These are phyloP conservation scores for Lolium multiflorum DNA, from an alignment of 176 grass and related monocot genomes.

Conservation along the genomic window DNA sequence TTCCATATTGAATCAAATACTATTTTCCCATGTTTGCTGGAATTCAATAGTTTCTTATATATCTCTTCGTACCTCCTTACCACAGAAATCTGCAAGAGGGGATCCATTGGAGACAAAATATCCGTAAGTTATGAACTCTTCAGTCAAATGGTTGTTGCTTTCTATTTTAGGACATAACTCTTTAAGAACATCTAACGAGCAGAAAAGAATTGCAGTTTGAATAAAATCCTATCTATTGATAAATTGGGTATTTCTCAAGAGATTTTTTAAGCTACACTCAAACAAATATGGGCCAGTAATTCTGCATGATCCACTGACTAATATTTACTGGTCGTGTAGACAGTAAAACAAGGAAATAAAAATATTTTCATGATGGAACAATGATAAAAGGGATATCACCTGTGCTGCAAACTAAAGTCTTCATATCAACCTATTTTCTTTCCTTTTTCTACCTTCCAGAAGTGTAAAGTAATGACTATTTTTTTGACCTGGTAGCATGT, in stretches of 20 bases:
- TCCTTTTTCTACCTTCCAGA: neutral
- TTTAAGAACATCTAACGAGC: neutral
- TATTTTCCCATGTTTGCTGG: neutral
- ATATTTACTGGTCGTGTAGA: neutral
- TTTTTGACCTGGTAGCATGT: neutral
- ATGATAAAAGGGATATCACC: neutral
- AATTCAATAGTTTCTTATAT: neutral
- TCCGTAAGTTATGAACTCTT: constrained; percentile 70
- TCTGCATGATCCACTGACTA: neutral
- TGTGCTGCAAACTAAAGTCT: neutral
- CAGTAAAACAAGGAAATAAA: neutral
- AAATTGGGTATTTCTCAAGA: neutral
- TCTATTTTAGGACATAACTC: neutral
- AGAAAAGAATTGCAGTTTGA: neutral
- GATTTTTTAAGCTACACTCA: neutral
- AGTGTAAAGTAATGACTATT: neutral
- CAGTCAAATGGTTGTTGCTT: neutral
- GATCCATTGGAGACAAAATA: constrained; percentile 93
- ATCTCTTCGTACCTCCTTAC: neutral
- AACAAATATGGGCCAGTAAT: neutral
- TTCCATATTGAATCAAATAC: constrained; percentile 22
- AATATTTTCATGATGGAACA: neutral
- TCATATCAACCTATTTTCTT: neutral
- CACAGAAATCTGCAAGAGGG: constrained; percentile 85
- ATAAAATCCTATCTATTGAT: neutral